These are phyloP conservation scores for Vigna radiata DNA, from an alignment of 306 rosid species.

Conservation along the genomic window DNA sequence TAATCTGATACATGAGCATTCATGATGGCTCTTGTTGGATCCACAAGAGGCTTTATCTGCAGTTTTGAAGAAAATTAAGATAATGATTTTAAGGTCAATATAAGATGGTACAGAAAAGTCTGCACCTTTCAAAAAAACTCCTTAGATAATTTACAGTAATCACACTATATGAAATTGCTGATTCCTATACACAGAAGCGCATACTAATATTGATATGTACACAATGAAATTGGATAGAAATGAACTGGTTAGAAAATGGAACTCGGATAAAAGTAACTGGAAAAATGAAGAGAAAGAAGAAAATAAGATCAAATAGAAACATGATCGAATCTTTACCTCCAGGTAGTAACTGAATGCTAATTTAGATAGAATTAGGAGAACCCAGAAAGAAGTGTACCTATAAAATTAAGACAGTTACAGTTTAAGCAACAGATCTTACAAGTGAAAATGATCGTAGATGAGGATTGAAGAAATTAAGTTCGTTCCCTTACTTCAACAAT, in stretches of 20 bases:
- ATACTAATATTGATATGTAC: constrained; percentile 9
- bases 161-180: constrained; percentile 2
- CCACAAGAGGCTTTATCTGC: constrained; percentile 95
- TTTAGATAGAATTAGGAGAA: constrained; percentile 76
- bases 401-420: constrained; percentile 48
- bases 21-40: constrained; percentile 89
- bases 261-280: not conserved
- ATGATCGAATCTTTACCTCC: constrained; percentile 67
- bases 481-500: constrained; percentile 70
- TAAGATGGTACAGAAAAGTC: constrained; percentile 3
- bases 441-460: constrained; percentile 40
- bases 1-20: constrained; percentile 50
- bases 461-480: constrained; percentile 41
- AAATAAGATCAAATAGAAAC: constrained; percentile 23
- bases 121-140: constrained; percentile 5
- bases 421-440: constrained; percentile 42
- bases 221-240: constrained; percentile 14
- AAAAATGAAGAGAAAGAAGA: constrained; percentile 7
- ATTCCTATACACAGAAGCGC: constrained; percentile 9
- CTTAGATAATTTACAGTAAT: constrained; percentile 2
- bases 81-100: constrained; percentile 29
- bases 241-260: constrained; percentile 11
- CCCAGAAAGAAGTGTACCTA: constrained; percentile 94
- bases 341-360: constrained; percentile 88
- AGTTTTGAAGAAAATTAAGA: constrained; percentile 36